A percentile compares a stretch with the other conserved stretches of the same genome.
These are phyloP conservation scores for Dioscorea dumetorum DNA, from an alignment of 106 monocot species.

Conservation along the genomic window DNA sequence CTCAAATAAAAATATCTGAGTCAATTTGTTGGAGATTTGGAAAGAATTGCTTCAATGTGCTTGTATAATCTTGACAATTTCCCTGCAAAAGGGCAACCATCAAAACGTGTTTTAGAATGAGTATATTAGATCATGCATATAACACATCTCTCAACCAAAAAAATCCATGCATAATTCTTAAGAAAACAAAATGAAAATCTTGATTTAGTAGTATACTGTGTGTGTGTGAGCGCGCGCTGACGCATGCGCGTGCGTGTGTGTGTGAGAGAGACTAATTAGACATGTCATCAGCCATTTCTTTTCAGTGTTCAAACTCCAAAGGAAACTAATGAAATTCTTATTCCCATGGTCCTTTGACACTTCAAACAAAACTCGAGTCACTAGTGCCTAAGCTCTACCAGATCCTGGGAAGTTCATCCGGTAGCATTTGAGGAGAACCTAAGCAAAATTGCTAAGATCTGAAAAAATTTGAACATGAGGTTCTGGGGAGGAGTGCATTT, in stretches of 20 bases:
- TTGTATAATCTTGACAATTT: conserved; percentile 23
- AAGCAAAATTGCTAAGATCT: no score
- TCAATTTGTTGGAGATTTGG: conserved; percentile 60
- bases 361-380: no score
- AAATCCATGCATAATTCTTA: not conserved
- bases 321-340: no score
- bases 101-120: not conserved
- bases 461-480: no score
- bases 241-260: no score
- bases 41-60: conserved; percentile 40
- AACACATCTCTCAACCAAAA: not conserved
- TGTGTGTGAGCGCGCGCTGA: no score
- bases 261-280: not conserved
- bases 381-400: no score
- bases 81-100: conserved; percentile 34
- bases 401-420: no score
- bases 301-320: not conserved
- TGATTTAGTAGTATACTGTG: not conserved
- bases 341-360: no score
- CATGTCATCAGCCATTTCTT: not conserved
- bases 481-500: no score
- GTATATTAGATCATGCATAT: not conserved
- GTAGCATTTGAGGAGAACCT: no score
- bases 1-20: conserved; percentile 45
- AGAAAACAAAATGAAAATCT: not conserved